Evolutionary conservation across 371 early-diverging fungal genomes (phyloP).

Genomic region (Mortierella sp.): DNA sequence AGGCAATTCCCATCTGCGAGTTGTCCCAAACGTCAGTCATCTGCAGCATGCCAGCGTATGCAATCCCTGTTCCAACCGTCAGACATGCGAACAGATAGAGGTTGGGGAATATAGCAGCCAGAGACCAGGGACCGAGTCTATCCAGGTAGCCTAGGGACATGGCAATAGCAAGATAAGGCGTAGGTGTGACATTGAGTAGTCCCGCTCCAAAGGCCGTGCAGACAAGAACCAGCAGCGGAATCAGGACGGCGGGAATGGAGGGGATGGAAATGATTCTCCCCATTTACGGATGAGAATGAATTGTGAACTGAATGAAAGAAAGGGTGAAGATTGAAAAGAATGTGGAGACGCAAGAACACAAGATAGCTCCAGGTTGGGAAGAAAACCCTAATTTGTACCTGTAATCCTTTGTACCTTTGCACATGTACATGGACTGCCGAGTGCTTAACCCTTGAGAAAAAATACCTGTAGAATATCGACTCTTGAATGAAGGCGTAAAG

Average conservation of each 20-base stretch:
- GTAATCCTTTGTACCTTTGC: too few species aligned
- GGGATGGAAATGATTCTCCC: constrained; percentile 30
- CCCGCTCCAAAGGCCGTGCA: constrained; percentile 50
- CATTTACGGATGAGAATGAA: background rate
- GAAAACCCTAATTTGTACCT: too few species aligned
- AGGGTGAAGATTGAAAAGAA: background rate
- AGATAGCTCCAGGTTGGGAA: too few species aligned
- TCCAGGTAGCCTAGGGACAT: constrained; percentile 46
- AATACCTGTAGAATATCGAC: too few species aligned
- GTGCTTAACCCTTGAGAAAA: too few species aligned
- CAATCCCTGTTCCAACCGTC: constrained; percentile 44
- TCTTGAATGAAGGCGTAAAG: too few species aligned
- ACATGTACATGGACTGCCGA: too few species aligned
- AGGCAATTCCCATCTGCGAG: constrained; percentile 17
- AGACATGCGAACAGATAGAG: constrained; percentile 41
- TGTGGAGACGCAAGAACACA: too few species aligned
- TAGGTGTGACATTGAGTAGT: constrained; percentile 27
- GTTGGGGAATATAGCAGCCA: constrained; percentile 39
- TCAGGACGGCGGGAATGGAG: constrained; percentile 25
- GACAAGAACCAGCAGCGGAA: constrained; percentile 40
- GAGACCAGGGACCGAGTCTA: constrained; percentile 40
- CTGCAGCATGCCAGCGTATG: constrained; percentile 51
- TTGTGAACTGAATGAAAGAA: background rate
- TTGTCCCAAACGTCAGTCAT: constrained; percentile 28
- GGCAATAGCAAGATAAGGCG: constrained; percentile 46